Conservation (phyloP, 345 rosid species). For the Anacardium occidentale region DNA sequence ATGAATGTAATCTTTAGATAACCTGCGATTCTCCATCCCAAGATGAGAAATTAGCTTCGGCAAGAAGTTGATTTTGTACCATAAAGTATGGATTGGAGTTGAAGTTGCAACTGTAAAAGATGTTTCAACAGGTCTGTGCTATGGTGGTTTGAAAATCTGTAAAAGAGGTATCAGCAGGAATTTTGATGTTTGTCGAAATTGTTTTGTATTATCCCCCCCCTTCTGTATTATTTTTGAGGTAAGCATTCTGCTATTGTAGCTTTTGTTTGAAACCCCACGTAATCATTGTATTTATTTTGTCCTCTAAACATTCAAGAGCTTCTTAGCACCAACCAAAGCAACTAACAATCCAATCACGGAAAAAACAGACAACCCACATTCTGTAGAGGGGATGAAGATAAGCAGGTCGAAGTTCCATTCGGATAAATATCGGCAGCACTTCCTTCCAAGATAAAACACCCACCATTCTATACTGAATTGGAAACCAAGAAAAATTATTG, state of each 20-base stretch:
- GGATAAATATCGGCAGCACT: slow-evolving; percentile 7
- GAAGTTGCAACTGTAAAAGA: slow-evolving; percentile 24
- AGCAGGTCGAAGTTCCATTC: neutral
- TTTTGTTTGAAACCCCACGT: neutral
- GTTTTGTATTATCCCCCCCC: neutral
- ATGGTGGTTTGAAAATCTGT: slow-evolving; percentile 21
- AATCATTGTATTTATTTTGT: too few relatives aligned
- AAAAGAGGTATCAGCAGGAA: neutral
- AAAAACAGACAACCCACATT: too few relatives aligned
- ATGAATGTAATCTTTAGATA: slow-evolving; percentile 14
- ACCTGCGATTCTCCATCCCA: slow-evolving; percentile 13
- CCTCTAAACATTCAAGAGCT: too few relatives aligned
- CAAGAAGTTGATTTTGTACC: slow-evolving; percentile 26
- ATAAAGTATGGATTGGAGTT: slow-evolving; percentile 22
- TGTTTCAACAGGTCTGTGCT: slow-evolving; percentile 19
- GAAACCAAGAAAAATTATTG: neutral
- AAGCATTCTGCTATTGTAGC: neutral
- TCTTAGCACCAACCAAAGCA: too few relatives aligned
- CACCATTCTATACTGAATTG: neutral
- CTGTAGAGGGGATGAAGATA: neutral
- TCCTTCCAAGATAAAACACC: slow-evolving; percentile 5
- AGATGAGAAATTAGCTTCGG: slow-evolving; percentile 24
- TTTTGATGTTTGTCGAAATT: slow-evolving; percentile 12
- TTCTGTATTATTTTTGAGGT: neutral
- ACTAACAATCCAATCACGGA: too few relatives aligned